These are phyloP conservation scores for Blumeria graminis DNA, from an alignment of 2,329 filamentous ascomycete genomes.

Conservation along the genomic window DNA sequence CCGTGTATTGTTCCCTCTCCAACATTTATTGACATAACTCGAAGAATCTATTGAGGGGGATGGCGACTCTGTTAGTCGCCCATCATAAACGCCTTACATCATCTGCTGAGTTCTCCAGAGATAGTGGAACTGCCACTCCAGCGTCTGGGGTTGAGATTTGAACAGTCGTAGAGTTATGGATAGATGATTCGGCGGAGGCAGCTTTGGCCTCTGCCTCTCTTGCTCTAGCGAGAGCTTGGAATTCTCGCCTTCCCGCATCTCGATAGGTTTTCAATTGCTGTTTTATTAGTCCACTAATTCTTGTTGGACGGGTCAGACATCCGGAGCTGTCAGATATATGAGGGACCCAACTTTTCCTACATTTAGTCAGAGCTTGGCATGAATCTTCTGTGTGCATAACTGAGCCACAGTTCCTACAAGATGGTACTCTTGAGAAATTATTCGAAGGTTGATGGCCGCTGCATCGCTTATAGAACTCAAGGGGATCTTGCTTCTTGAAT, in stretches of 20 bases:
- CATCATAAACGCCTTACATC: neutral
- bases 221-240: neutral
- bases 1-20: neutral
- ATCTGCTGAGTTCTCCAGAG: neutral
- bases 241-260: neutral
- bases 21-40: neutral
- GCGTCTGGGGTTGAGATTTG: neutral
- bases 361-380: neutral
- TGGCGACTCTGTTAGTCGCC: neutral
- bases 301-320: neutral
- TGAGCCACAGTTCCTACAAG: too few species aligned
- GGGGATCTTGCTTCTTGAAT: too few species aligned
- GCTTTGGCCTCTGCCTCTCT: neutral
- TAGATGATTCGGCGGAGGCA: neutral
- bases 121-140: neutral
- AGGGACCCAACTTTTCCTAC: neutral
- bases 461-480: too few species aligned
- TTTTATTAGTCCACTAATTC: neutral
- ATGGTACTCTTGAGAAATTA: too few species aligned
- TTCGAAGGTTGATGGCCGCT: too few species aligned
- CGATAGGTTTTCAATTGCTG: neutral
- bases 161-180: neutral
- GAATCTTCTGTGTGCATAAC: neutral
- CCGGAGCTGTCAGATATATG: neutral
- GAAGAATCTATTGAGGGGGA: neutral